phyloP scores from a whole-genome alignment of 306 rosid genomes.

The Acacia crassicarpa region DNA sequence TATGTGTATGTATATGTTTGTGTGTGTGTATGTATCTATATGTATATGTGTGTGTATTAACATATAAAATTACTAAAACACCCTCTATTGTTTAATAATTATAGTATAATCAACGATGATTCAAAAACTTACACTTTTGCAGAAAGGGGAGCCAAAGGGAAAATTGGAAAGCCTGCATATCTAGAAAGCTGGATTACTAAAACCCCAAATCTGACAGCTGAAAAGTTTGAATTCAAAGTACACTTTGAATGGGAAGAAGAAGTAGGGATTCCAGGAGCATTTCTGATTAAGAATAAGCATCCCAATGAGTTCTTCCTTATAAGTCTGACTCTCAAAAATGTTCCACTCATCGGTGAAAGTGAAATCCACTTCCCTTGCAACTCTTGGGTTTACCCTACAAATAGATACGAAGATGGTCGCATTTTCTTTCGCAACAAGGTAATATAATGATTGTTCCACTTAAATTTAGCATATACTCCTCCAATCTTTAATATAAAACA shows the following conservation, averaged over 20 bases:
- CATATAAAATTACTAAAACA: no score
- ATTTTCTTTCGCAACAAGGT: slow-evolving; percentile 68
- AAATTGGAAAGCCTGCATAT: slow-evolving; percentile 50
- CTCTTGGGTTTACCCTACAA: slow-evolving; percentile 66
- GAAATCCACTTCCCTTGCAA: slow-evolving; percentile 55
- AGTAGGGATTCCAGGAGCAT: slow-evolving; percentile 63
- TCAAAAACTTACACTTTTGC: background rate
- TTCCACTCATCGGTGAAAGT: slow-evolving; percentile 44
- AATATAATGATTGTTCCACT: background rate
- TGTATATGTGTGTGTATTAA: no score
- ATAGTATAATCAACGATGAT: background rate
- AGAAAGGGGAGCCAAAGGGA: slow-evolving; percentile 38
- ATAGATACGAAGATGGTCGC: slow-evolving; percentile 38
- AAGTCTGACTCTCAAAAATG: slow-evolving; percentile 51
- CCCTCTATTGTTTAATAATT: background rate
- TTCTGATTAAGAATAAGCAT: slow-evolving; percentile 47
- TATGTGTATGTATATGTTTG: no score
- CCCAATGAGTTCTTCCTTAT: slow-evolving; percentile 55
- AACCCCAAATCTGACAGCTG: slow-evolving; percentile 38
- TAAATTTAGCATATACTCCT: background rate
- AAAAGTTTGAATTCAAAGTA: slow-evolving; percentile 43
- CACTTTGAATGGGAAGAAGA: slow-evolving; percentile 51
- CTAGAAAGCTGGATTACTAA: slow-evolving; percentile 53
- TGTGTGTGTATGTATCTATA: no score
- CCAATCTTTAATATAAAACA: no score